Conservation (phyloP, 768 basidiomycete genomes). For the Grammothele lineata region DNA sequence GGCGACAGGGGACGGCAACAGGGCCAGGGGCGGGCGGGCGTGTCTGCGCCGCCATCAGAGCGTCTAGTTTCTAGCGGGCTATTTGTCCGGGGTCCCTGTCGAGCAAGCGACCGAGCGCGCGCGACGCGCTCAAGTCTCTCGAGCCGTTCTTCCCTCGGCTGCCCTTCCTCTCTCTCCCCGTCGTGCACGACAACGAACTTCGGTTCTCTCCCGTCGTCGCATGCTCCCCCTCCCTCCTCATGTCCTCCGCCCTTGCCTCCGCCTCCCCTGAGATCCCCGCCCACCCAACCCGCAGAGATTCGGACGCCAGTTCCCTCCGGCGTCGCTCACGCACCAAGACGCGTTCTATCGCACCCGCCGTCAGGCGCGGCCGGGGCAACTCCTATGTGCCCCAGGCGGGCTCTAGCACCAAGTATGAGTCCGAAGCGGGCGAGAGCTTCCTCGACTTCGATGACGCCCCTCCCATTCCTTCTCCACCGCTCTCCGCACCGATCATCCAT, state of each 20-base stretch:
- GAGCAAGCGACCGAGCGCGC: slow-evolving; percentile 1
- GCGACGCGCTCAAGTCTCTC: not conserved
- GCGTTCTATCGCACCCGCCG: slow-evolving; percentile 20
- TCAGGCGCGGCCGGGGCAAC: slow-evolving; percentile 22
- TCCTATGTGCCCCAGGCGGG: too few relatives aligned
- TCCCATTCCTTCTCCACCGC: slow-evolving; percentile 8
- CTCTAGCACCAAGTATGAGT: not conserved
- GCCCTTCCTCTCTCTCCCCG: not conserved
- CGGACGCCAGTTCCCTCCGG: slow-evolving; percentile 25
- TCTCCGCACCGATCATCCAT: slow-evolving; percentile 4
- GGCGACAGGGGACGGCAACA: too few relatives aligned
- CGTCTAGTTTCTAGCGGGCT: not conserved
- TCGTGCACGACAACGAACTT: slow-evolving; percentile 11
- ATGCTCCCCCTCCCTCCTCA: slow-evolving; percentile 2
- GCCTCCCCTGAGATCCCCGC: slow-evolving; percentile 1
- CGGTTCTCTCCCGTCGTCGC: slow-evolving; percentile 15
- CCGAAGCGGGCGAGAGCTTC: slow-evolving; percentile 13
- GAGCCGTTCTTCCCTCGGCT: too few relatives aligned
- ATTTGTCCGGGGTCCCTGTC: slow-evolving; percentile 7
- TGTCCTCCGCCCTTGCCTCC: too few relatives aligned
- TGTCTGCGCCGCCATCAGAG: slow-evolving; percentile 13
- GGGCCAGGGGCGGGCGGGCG: not conserved
- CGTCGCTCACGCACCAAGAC: slow-evolving; percentile 29
- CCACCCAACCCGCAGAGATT: slow-evolving; percentile 24
- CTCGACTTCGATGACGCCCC: slow-evolving; percentile 16